Percentiles rank a stretch among this genome's conserved stretches.
phyloP scores from a whole-genome alignment of 179 eudicot genomes.

The Silene vulgaris region DNA sequence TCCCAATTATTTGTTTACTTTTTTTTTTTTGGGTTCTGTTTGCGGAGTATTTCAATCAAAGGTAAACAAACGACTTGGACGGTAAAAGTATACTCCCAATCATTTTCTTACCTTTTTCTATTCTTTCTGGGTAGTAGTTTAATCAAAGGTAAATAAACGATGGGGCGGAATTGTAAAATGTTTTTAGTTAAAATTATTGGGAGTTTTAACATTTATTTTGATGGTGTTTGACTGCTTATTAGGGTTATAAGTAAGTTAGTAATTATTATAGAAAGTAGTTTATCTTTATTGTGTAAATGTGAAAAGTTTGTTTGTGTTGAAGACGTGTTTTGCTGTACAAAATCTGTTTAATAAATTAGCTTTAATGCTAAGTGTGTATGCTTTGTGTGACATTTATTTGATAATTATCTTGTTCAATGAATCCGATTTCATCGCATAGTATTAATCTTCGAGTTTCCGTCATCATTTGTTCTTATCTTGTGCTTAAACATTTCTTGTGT shows the following conservation, averaged over 20 bases:
- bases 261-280: background rate
- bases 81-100: too few relatives aligned
- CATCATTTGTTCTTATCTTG: background rate
- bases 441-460: background rate
- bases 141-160: too few relatives aligned
- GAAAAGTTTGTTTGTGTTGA: constrained; percentile 19
- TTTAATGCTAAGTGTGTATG: constrained; percentile 27
- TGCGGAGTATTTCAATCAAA: too few relatives aligned
- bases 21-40: too few relatives aligned
- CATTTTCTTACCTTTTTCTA: too few relatives aligned
- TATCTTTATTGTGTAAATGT: constrained; percentile 14
- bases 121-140: too few relatives aligned
- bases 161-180: too few relatives aligned
- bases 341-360: constrained; percentile 3
- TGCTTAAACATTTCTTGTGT: constrained; percentile 2
- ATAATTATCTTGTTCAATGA: constrained; percentile 22
- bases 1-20: too few relatives aligned
- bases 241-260: background rate
- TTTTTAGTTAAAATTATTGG: too few relatives aligned
- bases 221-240: too few relatives aligned
- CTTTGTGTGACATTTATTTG: constrained; percentile 28
- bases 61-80: too few relatives aligned
- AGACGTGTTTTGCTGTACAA: constrained; percentile 15
- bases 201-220: too few relatives aligned
- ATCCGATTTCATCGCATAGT: constrained; percentile 16